Evolutionary conservation across 768 basidiomycete genomes (phyloP).

Genomic region (Mycena latifolia): DNA sequence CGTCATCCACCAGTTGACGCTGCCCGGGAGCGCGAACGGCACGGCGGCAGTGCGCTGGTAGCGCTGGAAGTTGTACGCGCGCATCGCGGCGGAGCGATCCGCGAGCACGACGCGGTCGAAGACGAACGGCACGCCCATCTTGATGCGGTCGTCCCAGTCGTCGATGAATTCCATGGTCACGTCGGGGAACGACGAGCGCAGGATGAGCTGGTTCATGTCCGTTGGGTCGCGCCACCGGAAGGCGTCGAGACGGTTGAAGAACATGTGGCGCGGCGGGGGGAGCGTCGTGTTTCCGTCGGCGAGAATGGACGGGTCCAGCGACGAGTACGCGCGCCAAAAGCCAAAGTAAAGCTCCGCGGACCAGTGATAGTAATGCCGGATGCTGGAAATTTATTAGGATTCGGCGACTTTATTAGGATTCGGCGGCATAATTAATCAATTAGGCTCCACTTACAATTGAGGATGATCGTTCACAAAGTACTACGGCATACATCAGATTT

Average conservation of each 20-base stretch:
- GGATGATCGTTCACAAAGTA: conserved; percentile 88
- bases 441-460: conserved; percentile 76
- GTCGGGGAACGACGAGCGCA: conserved; percentile 85
- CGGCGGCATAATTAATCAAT: background rate
- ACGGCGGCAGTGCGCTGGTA: conserved; percentile 85
- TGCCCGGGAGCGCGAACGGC: conserved; percentile 81
- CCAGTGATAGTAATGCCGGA: conserved; percentile 96
- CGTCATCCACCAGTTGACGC: conserved; percentile 87
- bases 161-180: conserved; percentile 82
- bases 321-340: conserved; percentile 91
- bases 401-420: no score
- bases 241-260: conserved; percentile 82
- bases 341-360: conserved; percentile 93
- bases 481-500: conserved; percentile 48
- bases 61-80: conserved; percentile 70
- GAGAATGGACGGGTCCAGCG: conserved; percentile 79
- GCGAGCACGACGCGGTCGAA: conserved; percentile 91
- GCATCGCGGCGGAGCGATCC: conserved; percentile 89
- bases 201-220: conserved; percentile 90
- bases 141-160: conserved; percentile 87
- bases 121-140: conserved; percentile 77
- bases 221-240: conserved; percentile 93
- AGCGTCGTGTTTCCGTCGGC: conserved; percentile 76
- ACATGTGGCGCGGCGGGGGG: conserved; percentile 77
- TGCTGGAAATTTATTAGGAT: conserved; percentile 52